Conservation (phyloP, 192 early-diverging fungal genomes). For the Dimargaris xerosporica region DNA sequence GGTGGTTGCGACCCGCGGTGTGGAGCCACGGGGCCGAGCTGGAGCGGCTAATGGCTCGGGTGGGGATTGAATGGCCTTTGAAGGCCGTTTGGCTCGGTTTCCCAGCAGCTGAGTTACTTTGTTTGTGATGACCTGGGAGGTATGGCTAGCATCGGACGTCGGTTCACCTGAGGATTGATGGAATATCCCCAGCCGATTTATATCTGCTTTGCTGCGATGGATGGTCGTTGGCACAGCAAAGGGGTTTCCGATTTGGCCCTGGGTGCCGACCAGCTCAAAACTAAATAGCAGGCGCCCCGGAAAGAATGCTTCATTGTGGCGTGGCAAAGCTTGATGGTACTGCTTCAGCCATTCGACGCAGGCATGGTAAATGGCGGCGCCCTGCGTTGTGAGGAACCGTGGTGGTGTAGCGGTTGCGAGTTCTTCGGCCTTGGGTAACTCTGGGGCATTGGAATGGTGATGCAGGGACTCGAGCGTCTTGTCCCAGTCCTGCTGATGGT, state of each 20-base stretch:
- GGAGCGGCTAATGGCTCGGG: background rate
- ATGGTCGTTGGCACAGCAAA: conserved; percentile 54
- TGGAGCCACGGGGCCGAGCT: background rate
- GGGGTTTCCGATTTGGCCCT: conserved; percentile 25
- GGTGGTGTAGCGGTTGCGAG: background rate
- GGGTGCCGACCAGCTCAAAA: conserved; percentile 40
- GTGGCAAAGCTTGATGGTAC: conserved; percentile 22
- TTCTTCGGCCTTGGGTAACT: background rate
- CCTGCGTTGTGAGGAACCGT: conserved; percentile 20
- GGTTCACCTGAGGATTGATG: background rate
- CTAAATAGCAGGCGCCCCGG: conserved; percentile 64
- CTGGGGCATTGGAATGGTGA: background rate
- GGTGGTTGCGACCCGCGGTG: background rate
- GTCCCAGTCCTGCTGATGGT: conserved; percentile 24
- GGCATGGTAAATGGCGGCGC: conserved; percentile 30
- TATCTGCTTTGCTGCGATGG: conserved; percentile 61
- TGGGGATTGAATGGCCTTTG: conserved; percentile 11
- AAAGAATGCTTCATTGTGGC: conserved; percentile 50
- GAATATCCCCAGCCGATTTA: conserved; percentile 17
- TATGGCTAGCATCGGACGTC: conserved; percentile 25
- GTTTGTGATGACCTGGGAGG: conserved; percentile 50
- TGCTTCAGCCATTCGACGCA: conserved; percentile 22
- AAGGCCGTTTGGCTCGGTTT: conserved; percentile 24
- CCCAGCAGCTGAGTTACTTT: conserved; percentile 51
- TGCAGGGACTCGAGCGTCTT: conserved; percentile 16